Conservation (phyloP, 2,329 filamentous ascomycete genomes). For the Didymella glomerata region DNA sequence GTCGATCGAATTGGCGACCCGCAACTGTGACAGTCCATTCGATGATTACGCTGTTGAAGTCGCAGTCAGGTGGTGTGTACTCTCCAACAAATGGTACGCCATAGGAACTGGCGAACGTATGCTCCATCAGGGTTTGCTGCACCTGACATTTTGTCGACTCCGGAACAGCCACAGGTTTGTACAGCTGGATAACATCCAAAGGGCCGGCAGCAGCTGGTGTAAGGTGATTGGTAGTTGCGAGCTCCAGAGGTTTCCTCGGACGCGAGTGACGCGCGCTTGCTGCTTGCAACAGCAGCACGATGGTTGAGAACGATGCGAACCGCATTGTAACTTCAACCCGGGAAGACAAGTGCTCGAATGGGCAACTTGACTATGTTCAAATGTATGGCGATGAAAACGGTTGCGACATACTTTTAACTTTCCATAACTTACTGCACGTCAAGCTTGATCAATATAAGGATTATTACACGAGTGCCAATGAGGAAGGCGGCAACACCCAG, state of each 20-base stretch:
- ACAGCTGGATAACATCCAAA: slow-evolving; percentile 11
- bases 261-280: slow-evolving; percentile 1
- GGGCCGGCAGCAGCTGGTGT: slow-evolving; percentile 1
- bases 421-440: neutral
- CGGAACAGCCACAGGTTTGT: slow-evolving; percentile 2
- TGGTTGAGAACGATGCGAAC: neutral
- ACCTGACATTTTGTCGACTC: slow-evolving; percentile 7
- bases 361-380: neutral
- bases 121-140: slow-evolving; percentile 4
- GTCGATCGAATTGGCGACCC: neutral
- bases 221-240: neutral
- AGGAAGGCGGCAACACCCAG: slow-evolving; percentile 4
- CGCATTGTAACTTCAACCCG: neutral
- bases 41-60: neutral
- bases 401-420: neutral
- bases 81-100: slow-evolving; percentile 6
- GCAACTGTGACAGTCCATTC: slow-evolving; percentile 1
- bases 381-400: neutral
- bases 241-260: neutral
- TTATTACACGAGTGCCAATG: slow-evolving; percentile 3
- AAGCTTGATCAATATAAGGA: slow-evolving; percentile 2
- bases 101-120: slow-evolving; percentile 12
- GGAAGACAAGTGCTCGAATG: neutral
- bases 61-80: neutral
- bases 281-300: slow-evolving; percentile 5